phyloP scores from a whole-genome alignment of 2,329 filamentous ascomycete genomes.

The Ophiostoma ulmi region DNA sequence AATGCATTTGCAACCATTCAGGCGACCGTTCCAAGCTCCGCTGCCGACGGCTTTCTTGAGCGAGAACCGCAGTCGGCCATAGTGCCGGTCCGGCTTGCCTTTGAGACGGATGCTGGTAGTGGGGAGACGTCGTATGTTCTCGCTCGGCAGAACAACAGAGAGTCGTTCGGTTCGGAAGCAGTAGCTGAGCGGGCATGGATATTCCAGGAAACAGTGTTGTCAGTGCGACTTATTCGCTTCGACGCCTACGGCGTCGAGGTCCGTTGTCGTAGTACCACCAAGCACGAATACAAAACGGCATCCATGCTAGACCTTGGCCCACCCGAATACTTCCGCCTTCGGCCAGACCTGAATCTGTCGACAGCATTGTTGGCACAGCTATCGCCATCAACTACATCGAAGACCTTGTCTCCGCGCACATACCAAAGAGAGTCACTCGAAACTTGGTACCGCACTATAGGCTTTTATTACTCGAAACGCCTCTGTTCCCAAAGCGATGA shows the following conservation, averaged over 20 bases:
- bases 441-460: background rate
- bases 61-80: background rate
- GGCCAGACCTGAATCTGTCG: conserved; percentile 2
- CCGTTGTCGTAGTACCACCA: background rate
- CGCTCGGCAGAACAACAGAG: background rate
- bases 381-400: background rate
- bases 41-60: background rate
- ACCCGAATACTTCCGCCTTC: background rate
- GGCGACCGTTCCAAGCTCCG: background rate
- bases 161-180: background rate
- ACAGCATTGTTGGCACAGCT: background rate
- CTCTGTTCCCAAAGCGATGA: background rate
- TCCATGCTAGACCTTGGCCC: background rate
- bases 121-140: background rate
- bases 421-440: background rate
- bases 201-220: conserved; percentile 8
- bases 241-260: background rate
- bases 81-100: background rate
- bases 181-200: background rate
- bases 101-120: background rate
- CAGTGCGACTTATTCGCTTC: background rate
- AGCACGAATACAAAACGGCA: background rate
- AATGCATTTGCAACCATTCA: background rate
- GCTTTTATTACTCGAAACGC: background rate
- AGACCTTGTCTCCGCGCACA: background rate